phyloP scores from a whole-genome alignment of 1,139 yeast genomes.

The Diutina rugosa region DNA sequence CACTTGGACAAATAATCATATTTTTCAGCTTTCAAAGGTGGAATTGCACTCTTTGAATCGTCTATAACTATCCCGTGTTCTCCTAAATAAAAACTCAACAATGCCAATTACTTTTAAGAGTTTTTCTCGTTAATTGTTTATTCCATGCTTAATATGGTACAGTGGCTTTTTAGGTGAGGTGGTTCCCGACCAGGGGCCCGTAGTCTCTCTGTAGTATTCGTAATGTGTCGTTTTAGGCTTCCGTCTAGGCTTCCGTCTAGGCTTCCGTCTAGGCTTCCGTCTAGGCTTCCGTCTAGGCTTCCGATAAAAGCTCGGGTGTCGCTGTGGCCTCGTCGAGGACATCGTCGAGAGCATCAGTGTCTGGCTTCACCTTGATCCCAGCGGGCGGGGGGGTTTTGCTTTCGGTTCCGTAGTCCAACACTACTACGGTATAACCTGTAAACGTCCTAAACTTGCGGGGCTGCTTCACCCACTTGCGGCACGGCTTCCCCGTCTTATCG shows the following conservation, averaged over 20 bases:
- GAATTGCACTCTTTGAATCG: too few relatives aligned
- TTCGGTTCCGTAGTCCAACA: not conserved
- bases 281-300: not conserved
- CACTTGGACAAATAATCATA: too few relatives aligned
- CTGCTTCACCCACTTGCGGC: constrained; percentile 7
- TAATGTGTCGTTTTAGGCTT: not conserved
- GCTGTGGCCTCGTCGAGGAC: not conserved
- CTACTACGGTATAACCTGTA: constrained; percentile 21
- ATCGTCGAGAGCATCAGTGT: not conserved
- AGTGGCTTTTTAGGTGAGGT: not conserved
- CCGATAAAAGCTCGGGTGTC: not conserved
- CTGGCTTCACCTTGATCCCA: not conserved
- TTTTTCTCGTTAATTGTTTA: too few relatives aligned
- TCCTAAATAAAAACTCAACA: too few relatives aligned
- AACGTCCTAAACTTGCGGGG: constrained; percentile 8
- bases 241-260: not conserved
- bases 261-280: not conserved
- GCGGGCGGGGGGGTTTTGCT: not conserved
- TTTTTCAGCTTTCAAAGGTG: too few relatives aligned
- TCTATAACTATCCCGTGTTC: too few relatives aligned
- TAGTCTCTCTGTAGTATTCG: not conserved
- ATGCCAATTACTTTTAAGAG: too few relatives aligned
- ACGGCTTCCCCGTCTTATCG: constrained; percentile 7
- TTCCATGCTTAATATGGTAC: too few relatives aligned
- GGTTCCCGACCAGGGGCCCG: not conserved